Conservation (phyloP, 108 stramenopile species). For the Chaetoceros muelleri region DNA sequence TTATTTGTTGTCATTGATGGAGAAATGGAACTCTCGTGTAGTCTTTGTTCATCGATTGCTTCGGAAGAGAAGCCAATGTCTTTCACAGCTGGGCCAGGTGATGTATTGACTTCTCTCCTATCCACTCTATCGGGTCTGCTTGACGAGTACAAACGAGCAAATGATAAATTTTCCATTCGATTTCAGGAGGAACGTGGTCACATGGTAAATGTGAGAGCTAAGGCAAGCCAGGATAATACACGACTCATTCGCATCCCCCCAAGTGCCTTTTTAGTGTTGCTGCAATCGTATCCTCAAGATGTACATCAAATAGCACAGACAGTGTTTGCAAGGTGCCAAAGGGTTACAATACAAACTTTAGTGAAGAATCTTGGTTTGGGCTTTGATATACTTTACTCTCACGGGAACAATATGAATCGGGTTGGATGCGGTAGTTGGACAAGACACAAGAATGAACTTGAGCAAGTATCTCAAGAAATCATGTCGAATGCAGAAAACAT, state of each 20-base stretch:
- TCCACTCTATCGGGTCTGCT: slow-evolving; percentile 25
- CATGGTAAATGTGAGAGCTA: slow-evolving; percentile 14
- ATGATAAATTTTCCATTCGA: too few species aligned
- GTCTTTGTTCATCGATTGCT: slow-evolving; percentile 9
- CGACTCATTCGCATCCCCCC: slow-evolving; percentile 26
- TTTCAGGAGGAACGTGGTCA: slow-evolving; percentile 6
- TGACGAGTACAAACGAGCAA: slow-evolving; percentile 10
- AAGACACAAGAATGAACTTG: neutral
- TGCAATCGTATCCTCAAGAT: slow-evolving; percentile 25
- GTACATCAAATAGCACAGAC: slow-evolving; percentile 30
- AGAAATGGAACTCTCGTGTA: slow-evolving; percentile 7
- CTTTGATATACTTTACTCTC: slow-evolving; percentile 12
- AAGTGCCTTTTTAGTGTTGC: slow-evolving; percentile 18
- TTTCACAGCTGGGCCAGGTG: slow-evolving; percentile 16
- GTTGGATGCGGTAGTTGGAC: neutral
- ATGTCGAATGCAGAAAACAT: neutral
- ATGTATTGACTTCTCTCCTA: slow-evolving; percentile 31
- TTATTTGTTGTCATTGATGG: slow-evolving; percentile 33
- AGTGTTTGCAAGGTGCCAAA: slow-evolving; percentile 29
- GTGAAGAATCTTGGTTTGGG: slow-evolving; percentile 30
- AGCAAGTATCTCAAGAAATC: neutral
- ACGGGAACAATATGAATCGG: neutral
- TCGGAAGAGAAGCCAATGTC: neutral
- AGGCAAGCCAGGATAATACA: slow-evolving; percentile 16
- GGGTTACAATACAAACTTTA: slow-evolving; percentile 35